Evolutionary conservation across 179 eudicot species (phyloP), one percentile per base, ranked within the genome.

Genomic region (Gypsophila paniculata): DNA sequence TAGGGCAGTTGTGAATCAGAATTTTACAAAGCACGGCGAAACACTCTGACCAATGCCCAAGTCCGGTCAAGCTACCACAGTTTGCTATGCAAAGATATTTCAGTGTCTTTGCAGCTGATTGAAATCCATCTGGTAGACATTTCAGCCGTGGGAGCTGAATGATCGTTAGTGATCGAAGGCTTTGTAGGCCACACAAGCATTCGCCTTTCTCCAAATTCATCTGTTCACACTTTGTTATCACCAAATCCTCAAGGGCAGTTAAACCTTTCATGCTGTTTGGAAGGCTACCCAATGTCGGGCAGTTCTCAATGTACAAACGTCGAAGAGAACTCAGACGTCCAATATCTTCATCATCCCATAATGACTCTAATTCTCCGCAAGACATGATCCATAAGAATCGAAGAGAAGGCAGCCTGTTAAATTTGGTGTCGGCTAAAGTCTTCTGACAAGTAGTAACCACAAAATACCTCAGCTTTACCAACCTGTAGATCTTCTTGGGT

Each of bases 391-490:
- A 34, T 71, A 86, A n/a, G 58, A 42, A 17, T 15, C 64, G 75
- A 25, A 84, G 78, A 21, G 81, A 76, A 26, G 49, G 61, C 52
- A 78, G 66, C 38, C 65, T 32, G 19, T 17, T 61, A 0, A 72
- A 65, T 13, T 42, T 42, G 46, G 55, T 69, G 1, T 26, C 69
- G 2, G 71, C 76, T 3, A 82, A 61, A 59, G 62, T 48, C 52
- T 12, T 68, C 72, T 64, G 65, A 21, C 68, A 19, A 29, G 83
- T 74, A 36, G 87, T 86, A 53, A 86, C 65, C 2, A 29, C 39
- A 18, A 86, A 71, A 21, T 74, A 70, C 74, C 63, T 78, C 55
- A 87, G 69, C 65, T 75, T 81, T 9, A 72, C 22, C 71, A 87
- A 54, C 9, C 71, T 72, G 39, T 77, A 42, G 23, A 78, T 39